Evolutionary conservation across 768 basidiomycete genomes (phyloP), one percentile per base, ranked within the genome.

Genomic region (Flagelloscypha sp.): DNA sequence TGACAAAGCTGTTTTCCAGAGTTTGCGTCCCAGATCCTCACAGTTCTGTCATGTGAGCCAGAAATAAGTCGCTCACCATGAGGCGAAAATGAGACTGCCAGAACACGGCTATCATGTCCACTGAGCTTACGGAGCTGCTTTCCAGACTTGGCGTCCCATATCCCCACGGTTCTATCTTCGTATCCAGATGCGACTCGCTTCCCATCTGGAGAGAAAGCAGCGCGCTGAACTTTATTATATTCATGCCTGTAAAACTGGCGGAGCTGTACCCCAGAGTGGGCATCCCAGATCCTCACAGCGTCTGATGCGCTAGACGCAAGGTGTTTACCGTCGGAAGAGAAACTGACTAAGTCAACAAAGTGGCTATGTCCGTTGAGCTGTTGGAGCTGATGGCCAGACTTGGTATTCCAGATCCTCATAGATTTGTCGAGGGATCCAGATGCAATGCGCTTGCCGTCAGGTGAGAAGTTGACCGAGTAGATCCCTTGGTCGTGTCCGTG

Each of bases 141-240:
- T 2, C 50, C 50, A 4, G 45, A 41, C 6, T 33, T 36, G 20
- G 38, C 35, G 25, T 43, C 24, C 51, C 48, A 53, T 9, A 49
- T 27, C 11, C 44, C 46, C 16, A 44, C 38, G 10, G 18, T 31
- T 19, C 17, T 5, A 30, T 53, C 48, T 3, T 37, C 44, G 4
- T 36, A 30, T 1, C 51, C 50, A 3, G 42, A 45, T 3, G 44
- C 48, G 30, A 53, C 21, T 15, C 42, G 40, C 11, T 21, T 25
- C 7, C 52, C 46, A 17, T 49, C 44, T 8, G 48, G 44, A 8
- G 50, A 50, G 18, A 48, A 48, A 0, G 49, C 47, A 10, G 37
- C 48, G 7, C 20, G 6, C 46, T 43, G 45, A 27, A 29, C 36
- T 30, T 48, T 40, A 16, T 18, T n/a, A n/a, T 27, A 5, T 16